phyloP scores from a whole-genome alignment of 1,139 yeast genomes.

The Kodamaea derodonti region DNA sequence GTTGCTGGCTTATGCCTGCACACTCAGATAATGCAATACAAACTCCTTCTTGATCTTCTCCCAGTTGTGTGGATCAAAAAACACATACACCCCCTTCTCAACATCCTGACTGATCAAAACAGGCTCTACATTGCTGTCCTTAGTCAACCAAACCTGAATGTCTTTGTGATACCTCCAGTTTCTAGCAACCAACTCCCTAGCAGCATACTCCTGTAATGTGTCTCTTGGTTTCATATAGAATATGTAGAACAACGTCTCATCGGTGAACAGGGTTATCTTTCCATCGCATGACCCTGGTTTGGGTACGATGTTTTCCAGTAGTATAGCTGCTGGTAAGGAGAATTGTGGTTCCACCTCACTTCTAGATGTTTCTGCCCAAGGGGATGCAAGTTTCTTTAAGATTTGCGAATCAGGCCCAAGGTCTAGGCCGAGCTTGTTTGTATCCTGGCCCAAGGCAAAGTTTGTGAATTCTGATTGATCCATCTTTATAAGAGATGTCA shows the following conservation, averaged over 20 bases:
- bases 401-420: slow-evolving; percentile 47
- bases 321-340: slow-evolving; percentile 55
- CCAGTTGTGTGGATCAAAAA: slow-evolving; percentile 96
- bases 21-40: slow-evolving; percentile 61
- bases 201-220: slow-evolving; percentile 88
- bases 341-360: slow-evolving; percentile 88
- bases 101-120: slow-evolving; percentile 79
- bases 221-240: slow-evolving; percentile 95
- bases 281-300: slow-evolving; percentile 48
- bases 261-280: slow-evolving; percentile 74
- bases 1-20: slow-evolving; percentile 37
- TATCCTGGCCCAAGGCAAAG: slow-evolving; percentile 82
- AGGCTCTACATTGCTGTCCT: slow-evolving; percentile 89
- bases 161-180: slow-evolving; percentile 98
- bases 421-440: slow-evolving; percentile 70
- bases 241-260: slow-evolving; percentile 88
- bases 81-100: slow-evolving; percentile 92
- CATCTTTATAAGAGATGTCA: slow-evolving; percentile 64
- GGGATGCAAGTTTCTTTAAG: slow-evolving; percentile 76
- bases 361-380: slow-evolving; percentile 91
- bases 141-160: slow-evolving; percentile 93
- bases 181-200: slow-evolving; percentile 81
- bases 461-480: slow-evolving; percentile 63
- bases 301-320: slow-evolving; percentile 36
- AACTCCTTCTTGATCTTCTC: slow-evolving; percentile 86